Conservation (phyloP, 2,329 filamentous ascomycete species). For the Pseudogymnoascus sp. region DNA sequence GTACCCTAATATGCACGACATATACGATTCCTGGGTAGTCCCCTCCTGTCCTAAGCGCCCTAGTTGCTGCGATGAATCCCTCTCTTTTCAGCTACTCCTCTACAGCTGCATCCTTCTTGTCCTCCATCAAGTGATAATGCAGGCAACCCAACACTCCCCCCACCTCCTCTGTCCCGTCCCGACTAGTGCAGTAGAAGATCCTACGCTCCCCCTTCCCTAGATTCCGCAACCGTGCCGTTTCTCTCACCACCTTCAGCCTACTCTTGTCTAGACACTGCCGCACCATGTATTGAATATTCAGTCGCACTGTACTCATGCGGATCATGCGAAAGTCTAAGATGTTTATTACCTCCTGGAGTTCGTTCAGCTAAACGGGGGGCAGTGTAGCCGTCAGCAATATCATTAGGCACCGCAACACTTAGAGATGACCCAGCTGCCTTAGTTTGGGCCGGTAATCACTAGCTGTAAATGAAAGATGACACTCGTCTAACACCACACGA, state of each 20-base stretch:
- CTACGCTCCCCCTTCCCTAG: not conserved
- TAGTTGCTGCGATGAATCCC: constrained; percentile 11
- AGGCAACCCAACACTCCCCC: not conserved
- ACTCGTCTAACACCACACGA: not conserved
- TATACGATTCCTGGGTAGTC: constrained; percentile 11
- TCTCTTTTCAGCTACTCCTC: not conserved
- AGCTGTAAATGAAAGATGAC: not conserved
- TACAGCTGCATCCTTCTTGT: not conserved
- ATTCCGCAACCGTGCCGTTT: not conserved
- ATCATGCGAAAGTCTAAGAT: not conserved
- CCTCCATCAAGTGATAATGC: not conserved
- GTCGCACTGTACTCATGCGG: not conserved
- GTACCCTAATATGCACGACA: constrained; percentile 11
- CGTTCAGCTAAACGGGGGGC: not conserved
- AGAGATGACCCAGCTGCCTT: not conserved
- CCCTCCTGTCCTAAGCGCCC: constrained; percentile 12
- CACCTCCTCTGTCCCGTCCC: not conserved
- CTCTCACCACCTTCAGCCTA: not conserved
- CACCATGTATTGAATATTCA: too few relatives aligned
- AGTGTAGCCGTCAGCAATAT: not conserved
- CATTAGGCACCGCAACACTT: not conserved
- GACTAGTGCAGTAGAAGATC: not conserved
- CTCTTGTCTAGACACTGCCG: not conserved
- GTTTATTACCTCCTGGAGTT: not conserved
- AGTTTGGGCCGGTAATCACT: not conserved